Evolutionary conservation across 139 green algal species (phyloP), one percentile per base, ranked within the genome.

Genomic region (Coelastrella sp.): DNA sequence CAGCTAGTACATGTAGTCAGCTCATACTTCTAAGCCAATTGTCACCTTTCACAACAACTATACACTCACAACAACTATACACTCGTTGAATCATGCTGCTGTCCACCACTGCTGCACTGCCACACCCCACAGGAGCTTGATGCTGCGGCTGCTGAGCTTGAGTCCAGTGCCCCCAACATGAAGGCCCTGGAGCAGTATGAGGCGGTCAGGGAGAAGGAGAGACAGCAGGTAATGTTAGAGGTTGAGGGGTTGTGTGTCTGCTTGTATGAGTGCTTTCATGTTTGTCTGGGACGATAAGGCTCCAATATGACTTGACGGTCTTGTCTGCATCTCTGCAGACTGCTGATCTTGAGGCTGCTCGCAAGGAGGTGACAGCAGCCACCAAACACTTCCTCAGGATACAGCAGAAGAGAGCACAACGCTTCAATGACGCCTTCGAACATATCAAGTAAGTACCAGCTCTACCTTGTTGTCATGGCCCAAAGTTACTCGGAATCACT

Each of bases 151-250:
- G 62, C 38, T 60, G 83, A 92, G 73, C 86, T 98, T 68, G 87
- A 87, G 13, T 51, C 63, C 4, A 43, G 88, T 23, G 94, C 93
- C 11, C 96, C 96, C 82, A 98, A 98, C 86, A 81, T 98, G 74
- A 97, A 98, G 85, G 97, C 97, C 1, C 59, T 95, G 67, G 96
- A 99, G 80, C 97, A 99, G 92, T 99, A 98, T 88, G 93, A 96
- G 59, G 90, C 88, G 17, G 76, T 99, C 15, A 86, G 90, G 60
- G 92, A 94, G 45, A 86, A 93, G 77, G 96, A 99, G 89, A 88
- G 69, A 50, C 91, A 94, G 82, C 86, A 95, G 86, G 86, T 91
- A 40, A n/a, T n/a, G n/a, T n/a, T n/a, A n/a, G n/a, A n/a, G n/a
- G n/a, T n/a, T n/a, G n/a, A n/a, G n/a, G n/a, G n/a, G n/a, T n/a